Evolutionary conservation across 148 eudicot species (phyloP).

Genomic region (Camellia lanceoleosa): DNA sequence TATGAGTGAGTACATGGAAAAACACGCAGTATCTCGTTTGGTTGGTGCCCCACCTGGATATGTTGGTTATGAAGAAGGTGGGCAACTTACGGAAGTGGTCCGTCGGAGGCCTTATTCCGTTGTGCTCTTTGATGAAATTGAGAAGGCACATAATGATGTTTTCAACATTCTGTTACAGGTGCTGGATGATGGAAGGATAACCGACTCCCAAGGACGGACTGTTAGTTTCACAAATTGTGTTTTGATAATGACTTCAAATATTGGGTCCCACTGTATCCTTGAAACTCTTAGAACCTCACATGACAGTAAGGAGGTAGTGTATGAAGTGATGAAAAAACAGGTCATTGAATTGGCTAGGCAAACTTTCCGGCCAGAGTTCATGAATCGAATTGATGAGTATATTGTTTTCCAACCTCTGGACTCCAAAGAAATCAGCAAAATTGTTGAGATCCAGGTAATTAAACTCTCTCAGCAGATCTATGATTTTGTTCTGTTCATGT

Average conservation of each 20-base stretch:
- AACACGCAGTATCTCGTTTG: slow-evolving; percentile 32
- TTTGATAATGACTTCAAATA: slow-evolving; percentile 32
- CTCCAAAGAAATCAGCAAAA: slow-evolving; percentile 23
- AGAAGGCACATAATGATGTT: slow-evolving; percentile 34
- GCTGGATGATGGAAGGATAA: slow-evolving; percentile 36
- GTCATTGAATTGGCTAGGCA: slow-evolving; percentile 30
- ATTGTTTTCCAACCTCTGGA: slow-evolving; percentile 34
- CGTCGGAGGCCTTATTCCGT: slow-evolving; percentile 34
- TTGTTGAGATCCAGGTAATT: slow-evolving; percentile 32
- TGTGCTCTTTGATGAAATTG: slow-evolving; percentile 37
- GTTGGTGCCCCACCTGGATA: slow-evolving; percentile 37
- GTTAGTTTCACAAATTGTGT: slow-evolving; percentile 34
- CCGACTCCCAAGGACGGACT: slow-evolving; percentile 28
- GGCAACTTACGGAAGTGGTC: slow-evolving; percentile 28
- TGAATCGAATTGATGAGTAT: slow-evolving; percentile 31
- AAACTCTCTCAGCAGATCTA: background rate
- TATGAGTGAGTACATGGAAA: slow-evolving; percentile 36
- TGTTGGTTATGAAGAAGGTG: slow-evolving; percentile 35
- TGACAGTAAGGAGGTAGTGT: slow-evolving; percentile 18
- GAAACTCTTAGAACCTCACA: slow-evolving; percentile 22
- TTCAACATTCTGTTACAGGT: slow-evolving; percentile 29
- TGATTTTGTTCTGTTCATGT: background rate
- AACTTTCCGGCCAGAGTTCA: slow-evolving; percentile 33
- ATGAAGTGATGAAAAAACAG: slow-evolving; percentile 31
- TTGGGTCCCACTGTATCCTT: slow-evolving; percentile 27